phyloP scores from a whole-genome alignment of 176 grass and related monocot species.

The Eleusine coracana region DNA sequence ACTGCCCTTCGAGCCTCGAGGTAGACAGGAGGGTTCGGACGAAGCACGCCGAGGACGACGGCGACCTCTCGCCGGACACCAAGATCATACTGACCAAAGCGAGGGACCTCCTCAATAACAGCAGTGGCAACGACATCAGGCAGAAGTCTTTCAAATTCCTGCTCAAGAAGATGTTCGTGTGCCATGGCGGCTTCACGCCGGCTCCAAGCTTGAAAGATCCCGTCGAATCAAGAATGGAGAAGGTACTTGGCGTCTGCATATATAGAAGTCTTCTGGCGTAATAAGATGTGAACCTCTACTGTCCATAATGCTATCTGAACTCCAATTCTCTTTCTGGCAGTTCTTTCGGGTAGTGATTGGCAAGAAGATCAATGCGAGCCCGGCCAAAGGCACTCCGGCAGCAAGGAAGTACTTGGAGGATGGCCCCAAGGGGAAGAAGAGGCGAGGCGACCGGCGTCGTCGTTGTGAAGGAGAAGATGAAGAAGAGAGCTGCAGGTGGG shows the following conservation, averaged over 20 bases:
- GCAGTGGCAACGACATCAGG: constrained; percentile 39
- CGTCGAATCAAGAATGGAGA: constrained; percentile 79
- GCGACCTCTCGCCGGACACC: constrained; percentile 74
- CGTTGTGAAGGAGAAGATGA: constrained; percentile 33
- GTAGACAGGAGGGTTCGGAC: constrained; percentile 49
- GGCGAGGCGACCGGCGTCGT: not conserved
- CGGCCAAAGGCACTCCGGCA: not conserved
- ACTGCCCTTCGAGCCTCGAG: constrained; percentile 91
- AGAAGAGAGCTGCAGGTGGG: constrained; percentile 64
- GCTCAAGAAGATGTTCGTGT: constrained; percentile 78
- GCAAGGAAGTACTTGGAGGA: constrained; percentile 58
- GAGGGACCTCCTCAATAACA: constrained; percentile 64
- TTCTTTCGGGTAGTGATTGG: constrained; percentile 59
- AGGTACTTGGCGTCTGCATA: constrained; percentile 36
- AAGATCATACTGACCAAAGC: constrained; percentile 84
- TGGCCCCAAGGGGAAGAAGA: constrained; percentile 38
- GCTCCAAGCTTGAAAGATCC: constrained; percentile 62
- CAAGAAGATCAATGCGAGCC: constrained; percentile 57
- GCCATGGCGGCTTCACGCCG: constrained; percentile 54
- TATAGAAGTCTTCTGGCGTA: not conserved
- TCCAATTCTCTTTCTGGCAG: constrained; percentile 33
- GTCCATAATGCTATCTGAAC: constrained; percentile 17
- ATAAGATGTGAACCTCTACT: not conserved
- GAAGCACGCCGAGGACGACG: not conserved
- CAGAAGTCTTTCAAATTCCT: constrained; percentile 73